A percentile compares a stretch with the other conserved stretches of the same genome.
These are phyloP conservation scores for Sugiyamaella boreocaroliniensis DNA, from an alignment of 805 yeast genomes.

Conservation along the genomic window DNA sequence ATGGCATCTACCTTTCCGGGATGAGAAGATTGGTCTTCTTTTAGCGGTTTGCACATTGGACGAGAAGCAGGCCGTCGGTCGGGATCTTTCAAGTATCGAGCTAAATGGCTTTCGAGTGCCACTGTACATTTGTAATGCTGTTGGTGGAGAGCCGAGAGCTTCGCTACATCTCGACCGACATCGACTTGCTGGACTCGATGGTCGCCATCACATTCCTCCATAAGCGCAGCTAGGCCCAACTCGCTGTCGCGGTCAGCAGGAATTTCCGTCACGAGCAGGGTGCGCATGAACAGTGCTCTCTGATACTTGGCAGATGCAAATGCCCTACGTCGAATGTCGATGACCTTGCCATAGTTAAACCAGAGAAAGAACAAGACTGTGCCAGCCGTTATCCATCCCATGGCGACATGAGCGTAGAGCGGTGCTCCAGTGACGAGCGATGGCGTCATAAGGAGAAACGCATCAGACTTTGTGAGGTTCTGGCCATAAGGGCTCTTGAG, in stretches of 20 bases:
- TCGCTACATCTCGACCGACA: constrained; percentile 27
- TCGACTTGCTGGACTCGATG: constrained; percentile 21
- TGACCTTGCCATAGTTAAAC: constrained; percentile 23
- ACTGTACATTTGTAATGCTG: constrained; percentile 22
- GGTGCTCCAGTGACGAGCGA: constrained; percentile 27
- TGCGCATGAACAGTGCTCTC: constrained; percentile 24
- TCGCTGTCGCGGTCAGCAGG: constrained; percentile 23
- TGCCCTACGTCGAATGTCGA: constrained; percentile 22
- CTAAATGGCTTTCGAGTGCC: constrained; percentile 24
- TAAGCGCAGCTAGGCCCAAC: constrained; percentile 21
- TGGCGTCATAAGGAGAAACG: constrained; percentile 34
- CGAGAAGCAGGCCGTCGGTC: constrained; percentile 21
- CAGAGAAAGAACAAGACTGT: constrained; percentile 26
- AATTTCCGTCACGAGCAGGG: constrained; percentile 30
- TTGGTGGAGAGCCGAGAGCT: constrained; percentile 23
- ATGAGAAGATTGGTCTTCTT: constrained; percentile 12
- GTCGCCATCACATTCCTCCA: constrained; percentile 4
- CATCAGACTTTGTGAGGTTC: constrained; percentile 25
- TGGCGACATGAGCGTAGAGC: constrained; percentile 30
- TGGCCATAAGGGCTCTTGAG: constrained; percentile 20
- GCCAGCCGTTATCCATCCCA: constrained; percentile 28
- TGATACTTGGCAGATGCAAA: constrained; percentile 23
- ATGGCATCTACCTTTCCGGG: constrained; percentile 24
- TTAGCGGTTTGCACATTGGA: constrained; percentile 18
- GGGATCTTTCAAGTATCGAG: constrained; percentile 25